These are phyloP conservation scores for Pythium phragmiticola DNA, from an alignment of 352 stramenopile species.

Conservation along the genomic window DNA sequence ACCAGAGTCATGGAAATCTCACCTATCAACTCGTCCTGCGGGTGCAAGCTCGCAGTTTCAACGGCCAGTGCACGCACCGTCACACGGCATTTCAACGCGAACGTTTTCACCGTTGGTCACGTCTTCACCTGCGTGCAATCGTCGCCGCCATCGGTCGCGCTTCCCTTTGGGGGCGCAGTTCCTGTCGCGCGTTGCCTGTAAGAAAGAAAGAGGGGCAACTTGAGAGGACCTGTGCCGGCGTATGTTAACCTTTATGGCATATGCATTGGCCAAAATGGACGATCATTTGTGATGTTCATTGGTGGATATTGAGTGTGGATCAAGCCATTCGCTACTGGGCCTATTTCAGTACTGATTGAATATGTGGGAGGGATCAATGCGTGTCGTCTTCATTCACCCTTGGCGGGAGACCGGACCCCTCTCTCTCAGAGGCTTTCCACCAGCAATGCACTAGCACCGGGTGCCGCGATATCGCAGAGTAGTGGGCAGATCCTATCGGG, in stretches of 20 bases:
- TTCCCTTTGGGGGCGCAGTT: not conserved
- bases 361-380: not conserved
- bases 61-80: no score
- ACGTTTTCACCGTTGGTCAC: no score
- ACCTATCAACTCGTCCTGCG: no score
- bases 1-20: no score
- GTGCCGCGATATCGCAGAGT: slow-evolving; percentile 44
- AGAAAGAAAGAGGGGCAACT: not conserved
- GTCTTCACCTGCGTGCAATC: not conserved
- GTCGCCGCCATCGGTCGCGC: not conserved
- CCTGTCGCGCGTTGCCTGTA: not conserved
- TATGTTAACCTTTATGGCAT: not conserved
- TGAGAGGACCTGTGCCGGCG: not conserved
- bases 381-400: not conserved
- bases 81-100: no score
- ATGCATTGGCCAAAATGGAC: not conserved
- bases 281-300: not conserved
- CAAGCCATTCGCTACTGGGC: no score
- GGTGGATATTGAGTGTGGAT: not conserved
- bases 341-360: no score
- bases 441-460: not conserved
- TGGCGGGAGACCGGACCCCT: not conserved
- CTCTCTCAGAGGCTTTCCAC: not conserved
- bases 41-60: no score
- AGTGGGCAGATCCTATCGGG: slow-evolving; percentile 61